Base-by-base conservation (phyloP, 2,329 filamentous ascomycete genomes). In the Arthrinium puccinioides region DNA sequence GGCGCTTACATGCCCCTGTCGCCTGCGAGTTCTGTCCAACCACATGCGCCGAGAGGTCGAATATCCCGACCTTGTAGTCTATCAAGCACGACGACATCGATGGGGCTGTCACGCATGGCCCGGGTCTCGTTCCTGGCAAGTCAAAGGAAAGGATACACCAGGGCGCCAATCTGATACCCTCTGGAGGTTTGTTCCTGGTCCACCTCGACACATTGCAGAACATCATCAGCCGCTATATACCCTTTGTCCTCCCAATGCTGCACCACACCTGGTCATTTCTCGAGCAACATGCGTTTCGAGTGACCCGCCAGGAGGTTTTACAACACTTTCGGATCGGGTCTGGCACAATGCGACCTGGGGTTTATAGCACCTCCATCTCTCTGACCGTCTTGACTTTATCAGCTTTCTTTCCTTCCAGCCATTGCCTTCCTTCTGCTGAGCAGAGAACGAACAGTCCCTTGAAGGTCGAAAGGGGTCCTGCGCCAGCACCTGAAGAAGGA, bases 181-280 rank as follows among this genome's bases (percentile, higher is more conserved):
- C 50, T 46, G 47, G 42, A 46, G 51, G 47, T 51, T 42, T 38
- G 41, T 42, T 48, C 20, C 38, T 35, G 47, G 45, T 54, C 56
- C 52, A 55, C 33, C 53, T 58, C 55, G 59, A 63, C 53, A 60
- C 64, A 65, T 54, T 56, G 52, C 52, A 55, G 55, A 59, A 59
- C 62, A 59, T 72, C 68, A 72, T 59, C 66, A 70, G 62, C 66
- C 69, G 69, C 70, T 73, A 74, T 73, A 74, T 74, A 74, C 71
- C 64, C 61, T 36, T 62, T 63, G 55, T 54, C 55, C 59, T 60
- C 64, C 63, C 62, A 60, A 57, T 56, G 56, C 50, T 54, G 58
- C 54, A 55, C 54, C 56, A 50, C 55, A 58, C 59, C 61, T 63
- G 63, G 62, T 63, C 59, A 55, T 54, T 62, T 67, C 59, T 63